phyloP scores from a whole-genome alignment of 495 filamentous ascomycete genomes.

The Evansstolkia leycettana region DNA sequence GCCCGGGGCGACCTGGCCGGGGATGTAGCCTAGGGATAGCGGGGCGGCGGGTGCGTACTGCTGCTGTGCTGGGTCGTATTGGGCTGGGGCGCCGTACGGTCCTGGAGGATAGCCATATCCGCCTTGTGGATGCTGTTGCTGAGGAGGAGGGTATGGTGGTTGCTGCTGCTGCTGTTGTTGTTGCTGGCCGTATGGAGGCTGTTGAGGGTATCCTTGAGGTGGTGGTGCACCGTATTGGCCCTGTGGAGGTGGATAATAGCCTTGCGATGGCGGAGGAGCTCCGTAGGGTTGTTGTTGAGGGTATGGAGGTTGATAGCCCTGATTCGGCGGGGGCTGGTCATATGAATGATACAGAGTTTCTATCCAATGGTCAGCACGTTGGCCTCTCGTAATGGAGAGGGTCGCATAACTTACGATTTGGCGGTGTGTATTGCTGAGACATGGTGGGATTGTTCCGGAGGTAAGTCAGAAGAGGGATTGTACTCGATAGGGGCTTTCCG shows the following conservation, averaged over 20 bases:
- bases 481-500: too few relatives aligned
- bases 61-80: constrained; percentile 9
- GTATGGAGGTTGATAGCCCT: constrained; percentile 1
- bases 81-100: constrained; percentile 11
- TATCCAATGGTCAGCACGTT: constrained; percentile 6
- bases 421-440: constrained; percentile 18
- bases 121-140: constrained; percentile 12
- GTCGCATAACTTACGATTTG: constrained; percentile 15
- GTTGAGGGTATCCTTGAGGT: constrained; percentile 17
- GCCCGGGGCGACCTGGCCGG: constrained; percentile 48
- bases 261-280: constrained; percentile 16
- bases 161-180: constrained; percentile 7
- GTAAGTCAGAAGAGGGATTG: too few relatives aligned
- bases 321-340: constrained; percentile 2
- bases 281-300: constrained; percentile 21
- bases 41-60: constrained; percentile 9
- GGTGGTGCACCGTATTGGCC: constrained; percentile 18
- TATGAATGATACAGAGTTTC: constrained; percentile 13
- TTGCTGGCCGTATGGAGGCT: constrained; percentile 12
- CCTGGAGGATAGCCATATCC: constrained; percentile 6
- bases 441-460: too few relatives aligned
- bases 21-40: constrained; percentile 50
- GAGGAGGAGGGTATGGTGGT: constrained; percentile 11
- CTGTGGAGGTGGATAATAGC: constrained; percentile 11
- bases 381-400: neutral